phyloP scores from a whole-genome alignment of 345 rosid species.

The Diplotaxis tenuifolia region DNA sequence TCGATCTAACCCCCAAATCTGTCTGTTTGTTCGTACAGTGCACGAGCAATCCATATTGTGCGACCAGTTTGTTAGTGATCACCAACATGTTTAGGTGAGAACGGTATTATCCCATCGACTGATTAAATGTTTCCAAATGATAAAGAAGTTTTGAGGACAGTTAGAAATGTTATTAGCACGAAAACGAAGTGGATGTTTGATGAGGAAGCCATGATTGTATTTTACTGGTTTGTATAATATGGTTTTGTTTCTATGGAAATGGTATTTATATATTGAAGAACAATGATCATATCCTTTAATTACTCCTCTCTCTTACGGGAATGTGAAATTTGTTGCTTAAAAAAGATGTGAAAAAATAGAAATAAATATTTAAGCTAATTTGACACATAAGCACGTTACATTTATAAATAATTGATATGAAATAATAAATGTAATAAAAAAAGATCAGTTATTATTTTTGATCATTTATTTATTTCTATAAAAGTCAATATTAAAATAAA shows the following conservation, averaged over 20 bases:
- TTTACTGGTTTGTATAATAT: not conserved
- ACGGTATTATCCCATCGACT: not conserved
- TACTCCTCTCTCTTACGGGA: not conserved
- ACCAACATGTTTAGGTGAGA: constrained; percentile 12
- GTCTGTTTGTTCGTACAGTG: not conserved
- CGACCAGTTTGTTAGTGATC: not conserved
- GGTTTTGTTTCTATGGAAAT: not conserved
- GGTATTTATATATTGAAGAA: not conserved
- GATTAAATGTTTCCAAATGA: not conserved
- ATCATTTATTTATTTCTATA: no score
- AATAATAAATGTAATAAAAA: no score
- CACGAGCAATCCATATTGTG: not conserved
- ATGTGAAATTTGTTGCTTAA: no score
- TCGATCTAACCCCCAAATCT: not conserved
- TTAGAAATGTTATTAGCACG: not conserved
- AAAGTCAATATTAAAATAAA: no score
- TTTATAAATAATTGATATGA: no score
- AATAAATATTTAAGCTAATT: no score
- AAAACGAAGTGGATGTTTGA: not conserved
- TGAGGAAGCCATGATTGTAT: constrained; percentile 1
- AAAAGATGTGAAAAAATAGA: not conserved
- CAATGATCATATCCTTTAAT: not conserved
- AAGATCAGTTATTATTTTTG: no score
- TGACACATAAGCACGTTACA: no score
- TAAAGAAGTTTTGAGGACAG: not conserved